phyloP scores from a whole-genome alignment of 1,284 basidiomycete genomes.

The Tilletia horrida region DNA sequence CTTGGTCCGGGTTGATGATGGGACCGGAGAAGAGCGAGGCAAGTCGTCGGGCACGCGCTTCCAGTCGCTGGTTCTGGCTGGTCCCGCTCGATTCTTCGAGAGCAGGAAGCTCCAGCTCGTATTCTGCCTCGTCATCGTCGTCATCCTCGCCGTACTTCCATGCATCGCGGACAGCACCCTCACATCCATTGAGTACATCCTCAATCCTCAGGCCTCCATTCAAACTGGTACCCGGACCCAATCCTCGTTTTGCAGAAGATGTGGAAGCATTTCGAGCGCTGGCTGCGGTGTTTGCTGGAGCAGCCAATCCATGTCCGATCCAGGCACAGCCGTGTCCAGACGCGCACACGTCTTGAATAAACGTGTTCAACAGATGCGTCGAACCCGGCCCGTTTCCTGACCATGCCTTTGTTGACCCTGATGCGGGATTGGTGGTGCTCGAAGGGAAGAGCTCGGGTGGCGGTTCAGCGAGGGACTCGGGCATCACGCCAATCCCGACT shows the following conservation, averaged over 20 bases:
- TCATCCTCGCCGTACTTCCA: not conserved
- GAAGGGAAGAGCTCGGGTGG: not conserved
- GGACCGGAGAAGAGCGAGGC: not conserved
- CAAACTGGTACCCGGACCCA: not conserved
- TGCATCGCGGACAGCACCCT: not conserved
- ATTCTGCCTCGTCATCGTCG: not conserved
- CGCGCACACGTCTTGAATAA: not conserved
- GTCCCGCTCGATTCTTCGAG: not conserved
- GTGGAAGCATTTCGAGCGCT: not conserved
- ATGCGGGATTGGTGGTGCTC: too few species aligned
- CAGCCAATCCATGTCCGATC: constrained; percentile 8
- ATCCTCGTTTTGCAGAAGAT: not conserved
- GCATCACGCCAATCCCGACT: constrained; percentile 1
- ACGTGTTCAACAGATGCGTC: not conserved
- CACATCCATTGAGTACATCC: constrained; percentile 6
- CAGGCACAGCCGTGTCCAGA: constrained; percentile 12
- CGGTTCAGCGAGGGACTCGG: not conserved
- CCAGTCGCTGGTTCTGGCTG: not conserved
- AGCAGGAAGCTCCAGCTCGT: too few species aligned
- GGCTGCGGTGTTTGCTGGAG: not conserved
- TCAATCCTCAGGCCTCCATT: constrained; percentile 5
- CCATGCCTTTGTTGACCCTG: too few species aligned
- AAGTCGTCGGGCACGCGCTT: not conserved
- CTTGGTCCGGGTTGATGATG: not conserved
- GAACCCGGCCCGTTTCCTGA: not conserved